Base-by-base conservation (phyloP, 75 land plant species). In the Picea glauca region DNA sequence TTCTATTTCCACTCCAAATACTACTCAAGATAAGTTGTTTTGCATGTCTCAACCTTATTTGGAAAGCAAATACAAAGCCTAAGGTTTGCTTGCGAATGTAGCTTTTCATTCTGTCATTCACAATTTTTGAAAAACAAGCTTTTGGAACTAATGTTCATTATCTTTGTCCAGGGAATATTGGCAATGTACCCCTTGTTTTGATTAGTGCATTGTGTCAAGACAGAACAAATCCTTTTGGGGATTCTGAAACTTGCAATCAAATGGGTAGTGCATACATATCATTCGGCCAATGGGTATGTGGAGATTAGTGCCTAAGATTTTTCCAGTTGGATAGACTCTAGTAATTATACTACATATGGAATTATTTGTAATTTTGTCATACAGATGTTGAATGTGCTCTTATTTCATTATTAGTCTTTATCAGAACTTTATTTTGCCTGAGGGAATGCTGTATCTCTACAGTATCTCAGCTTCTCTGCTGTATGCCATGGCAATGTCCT, bases 251-350 rank as follows among this genome's bases (percentile, higher is more conserved):
- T 74, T 96, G 99, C 78, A 87, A 79, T 75, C 70, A 81, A 31
- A 80, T 82, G 57, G 92, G 91, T 18, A 96, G 82, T 84, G 98
- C 98, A 12, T 96, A 96, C 78, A 91, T 96, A 35, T 90, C 99
- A 70, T 96, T 92, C 79, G 98, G 99, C 14, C 99, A 96, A 78
- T 96, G 99, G 99, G 99, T 96, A 88, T 40, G 84, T 81, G 58
- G 60, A 64, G 58, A 67, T 67, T 35, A 40, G 17, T 67, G 50
- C 72, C 18, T 70, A 38, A 8, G n/a, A 43, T 43, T 38, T 70
- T 35, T 66, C 20, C 43, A 35, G 18, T 66, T 66, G 33, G n/a
- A 66, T 18, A 18, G 33, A 35, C n/a, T 17, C 18, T 20, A 32
- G 70, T 33, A 63, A 66, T 38, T 66, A 15, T 20, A 61, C 35